Base-by-base conservation (phyloP, 2,329 filamentous ascomycete species). In the Seiridium cupressi region DNA sequence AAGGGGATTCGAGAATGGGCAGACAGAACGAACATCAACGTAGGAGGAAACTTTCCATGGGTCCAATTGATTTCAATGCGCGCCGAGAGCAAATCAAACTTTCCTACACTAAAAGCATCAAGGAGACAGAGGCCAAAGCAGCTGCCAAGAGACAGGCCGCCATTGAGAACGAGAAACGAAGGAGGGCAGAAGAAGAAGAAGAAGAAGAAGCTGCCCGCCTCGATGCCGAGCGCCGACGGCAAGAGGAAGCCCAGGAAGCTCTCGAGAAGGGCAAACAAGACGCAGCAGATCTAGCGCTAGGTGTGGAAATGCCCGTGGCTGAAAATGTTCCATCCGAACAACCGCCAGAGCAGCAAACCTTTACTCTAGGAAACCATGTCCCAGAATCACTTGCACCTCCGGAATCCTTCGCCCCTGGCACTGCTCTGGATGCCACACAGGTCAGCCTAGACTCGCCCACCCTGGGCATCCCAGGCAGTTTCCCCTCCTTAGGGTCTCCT, bases 1-100 rank as follows among this genome's bases (percentile, higher is more conserved):
- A 66, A 59, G 56, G 59, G 36, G 71, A 69, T 35, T 55, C 73
- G 55, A 74, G 74, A 53, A 61, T 72, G 32, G 72, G 70, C 31
- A 67, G 68, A 59, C 76, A 70, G 66, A 74, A 74, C 44, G 80
- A 81, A 57, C 67, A 71, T 36, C 62, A 72, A 5, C 72, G 77
- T 38, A 77, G 82, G 60, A 79, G 81, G 48, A 86, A 86, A 68
- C 79, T 86, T 56, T 84, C 84, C 1, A 77, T 93, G 61, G 89
- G 89, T 1, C 89, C 89, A 61, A 91, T 96, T 57, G 91, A 97
- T 74, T 95, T 96, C 71, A 92, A 90, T 61, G 90, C 91, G 65
- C 85, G 92, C 55, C 84, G 93, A 66, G 89, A 92, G 70, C 87
- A 88, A 62, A 96, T 96, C 68, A 89, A 93, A 66, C 86, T 92